Base-by-base conservation (phyloP, 1,284 basidiomycete species). In the Cutaneotrichosporon sp. region DNA sequence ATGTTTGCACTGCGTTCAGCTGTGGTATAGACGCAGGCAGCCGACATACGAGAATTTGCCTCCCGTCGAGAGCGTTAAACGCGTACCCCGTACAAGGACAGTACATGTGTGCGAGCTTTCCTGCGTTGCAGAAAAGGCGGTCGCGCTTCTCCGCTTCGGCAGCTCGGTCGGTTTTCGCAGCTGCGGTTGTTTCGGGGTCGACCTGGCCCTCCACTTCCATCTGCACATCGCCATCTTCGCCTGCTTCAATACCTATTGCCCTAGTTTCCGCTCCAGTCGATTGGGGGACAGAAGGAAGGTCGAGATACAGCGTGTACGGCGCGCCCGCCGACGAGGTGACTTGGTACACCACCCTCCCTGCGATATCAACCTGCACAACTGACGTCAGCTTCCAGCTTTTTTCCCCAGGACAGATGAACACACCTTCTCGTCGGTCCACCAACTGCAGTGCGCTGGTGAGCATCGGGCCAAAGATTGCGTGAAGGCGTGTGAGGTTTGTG, bases 81-180 rank as follows among this genome's bases (percentile, higher is more conserved):
- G 61, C 60, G 46, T 64, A 73, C 2, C 71, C 69, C 10, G 67
- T 54, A 54, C 71, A 73, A 5, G 71, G 69, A 49, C 71, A 73
- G 53, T 66, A 71, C 61, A 67, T 61, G 38, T 41, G 14, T 4
- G n/a, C 42, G 25, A 60, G 54, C 2, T 11, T 11, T 3, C 11
- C 37, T 2, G 52, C 46, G 34, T n/a, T n/a, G 5, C 29, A 14
- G 29, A 14, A 31, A 14, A 14, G 10, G 29, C 33, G 32, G 3
- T 25, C 38, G 26, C 25, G 20, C 24, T 26, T 19, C 14, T n/a
- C 8, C n/a, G 5, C 22, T n/a, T 20, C 10, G 27, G 52, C 26
- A 10, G 14, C 17, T 1, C 26, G 25, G 10, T 7, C 16, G n/a
- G 26, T 29, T 11, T 14, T 8, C 17, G 22, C 33, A 6, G 17